phyloP scores from a whole-genome alignment of 495 filamentous ascomycete species.

The Penicillium pancosmium region DNA sequence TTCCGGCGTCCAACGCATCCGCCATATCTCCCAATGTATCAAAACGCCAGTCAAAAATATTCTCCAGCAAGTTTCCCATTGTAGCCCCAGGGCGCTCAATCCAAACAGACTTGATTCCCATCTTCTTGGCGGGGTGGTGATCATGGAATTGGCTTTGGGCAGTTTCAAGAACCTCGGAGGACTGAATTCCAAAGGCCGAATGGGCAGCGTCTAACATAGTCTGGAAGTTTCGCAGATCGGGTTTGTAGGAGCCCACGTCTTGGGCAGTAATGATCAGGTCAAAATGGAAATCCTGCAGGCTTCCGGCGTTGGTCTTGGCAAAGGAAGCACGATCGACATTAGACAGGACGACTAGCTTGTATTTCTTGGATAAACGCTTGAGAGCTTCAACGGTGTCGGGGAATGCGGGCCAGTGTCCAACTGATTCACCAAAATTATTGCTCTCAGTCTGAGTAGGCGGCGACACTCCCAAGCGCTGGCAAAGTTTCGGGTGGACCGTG shows the following conservation, averaged over 20 bases:
- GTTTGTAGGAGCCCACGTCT: slow-evolving; percentile 78
- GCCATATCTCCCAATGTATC: slow-evolving; percentile 72
- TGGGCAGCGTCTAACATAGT: slow-evolving; percentile 60
- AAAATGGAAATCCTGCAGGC: slow-evolving; percentile 55
- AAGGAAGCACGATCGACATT: slow-evolving; percentile 73
- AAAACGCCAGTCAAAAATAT: slow-evolving; percentile 61
- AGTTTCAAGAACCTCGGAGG: slow-evolving; percentile 63
- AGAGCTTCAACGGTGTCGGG: slow-evolving; percentile 65
- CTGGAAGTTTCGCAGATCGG: slow-evolving; percentile 63
- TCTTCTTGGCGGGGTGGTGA: slow-evolving; percentile 66
- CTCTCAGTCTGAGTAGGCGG: slow-evolving; percentile 32
- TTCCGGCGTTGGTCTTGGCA: slow-evolving; percentile 49
- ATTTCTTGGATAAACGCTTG: slow-evolving; percentile 55
- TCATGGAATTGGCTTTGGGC: slow-evolving; percentile 73
- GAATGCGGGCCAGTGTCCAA: slow-evolving; percentile 66
- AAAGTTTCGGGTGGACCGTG: slow-evolving; percentile 50
- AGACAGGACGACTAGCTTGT: slow-evolving; percentile 70
- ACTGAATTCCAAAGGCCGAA: slow-evolving; percentile 55
- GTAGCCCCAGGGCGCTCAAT: slow-evolving; percentile 59
- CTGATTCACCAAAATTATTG: slow-evolving; percentile 52
- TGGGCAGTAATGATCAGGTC: slow-evolving; percentile 75
- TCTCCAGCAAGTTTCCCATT: slow-evolving; percentile 46
- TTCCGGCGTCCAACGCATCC: slow-evolving; percentile 59
- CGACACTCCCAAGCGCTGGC: slow-evolving; percentile 41
- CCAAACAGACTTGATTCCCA: slow-evolving; percentile 69